A percentile compares a stretch with the other conserved stretches of the same genome.
These are phyloP conservation scores for Pleomassaria siparia DNA, from an alignment of 2,329 filamentous ascomycete species.

Conservation along the genomic window DNA sequence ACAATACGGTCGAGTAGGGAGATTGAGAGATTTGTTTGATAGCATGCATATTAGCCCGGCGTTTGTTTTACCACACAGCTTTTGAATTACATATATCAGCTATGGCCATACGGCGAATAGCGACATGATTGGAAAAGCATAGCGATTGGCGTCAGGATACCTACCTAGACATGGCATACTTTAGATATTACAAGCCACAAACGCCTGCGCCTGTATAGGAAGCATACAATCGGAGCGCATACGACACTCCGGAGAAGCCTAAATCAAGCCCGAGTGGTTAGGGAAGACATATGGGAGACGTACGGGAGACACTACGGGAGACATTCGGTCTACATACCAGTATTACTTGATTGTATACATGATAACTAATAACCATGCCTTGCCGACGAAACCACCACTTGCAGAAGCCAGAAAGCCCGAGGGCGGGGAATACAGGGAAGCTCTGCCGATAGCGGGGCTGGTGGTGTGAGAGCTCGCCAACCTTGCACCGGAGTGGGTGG, in stretches of 20 bases:
- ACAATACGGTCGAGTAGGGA: conserved; percentile 11
- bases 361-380: not conserved
- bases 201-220: conserved; percentile 2
- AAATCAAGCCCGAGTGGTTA: not conserved
- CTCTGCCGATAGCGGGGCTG: conserved; percentile 1
- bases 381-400: not conserved
- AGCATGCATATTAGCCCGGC: conserved; percentile 9
- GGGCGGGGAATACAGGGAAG: conserved; percentile 1
- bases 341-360: no score
- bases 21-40: not conserved
- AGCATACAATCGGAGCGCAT: conserved; percentile 14
- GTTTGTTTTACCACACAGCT: not conserved
- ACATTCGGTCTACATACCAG: not conserved
- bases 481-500: no score
- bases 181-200: not conserved
- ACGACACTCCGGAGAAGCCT: conserved; percentile 3
- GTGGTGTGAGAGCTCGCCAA: conserved; percentile 3
- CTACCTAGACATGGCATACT: not conserved
- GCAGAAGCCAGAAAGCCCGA: conserved; percentile 2
- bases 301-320: no score
- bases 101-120: not conserved
- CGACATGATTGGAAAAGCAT: not conserved
- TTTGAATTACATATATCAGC: not conserved
- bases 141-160: conserved; percentile 4
- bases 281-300: no score